Evolutionary conservation across 768 basidiomycete genomes (phyloP), one percentile per base, ranked within the genome.

Genomic region (Naganishia friedmannii): DNA sequence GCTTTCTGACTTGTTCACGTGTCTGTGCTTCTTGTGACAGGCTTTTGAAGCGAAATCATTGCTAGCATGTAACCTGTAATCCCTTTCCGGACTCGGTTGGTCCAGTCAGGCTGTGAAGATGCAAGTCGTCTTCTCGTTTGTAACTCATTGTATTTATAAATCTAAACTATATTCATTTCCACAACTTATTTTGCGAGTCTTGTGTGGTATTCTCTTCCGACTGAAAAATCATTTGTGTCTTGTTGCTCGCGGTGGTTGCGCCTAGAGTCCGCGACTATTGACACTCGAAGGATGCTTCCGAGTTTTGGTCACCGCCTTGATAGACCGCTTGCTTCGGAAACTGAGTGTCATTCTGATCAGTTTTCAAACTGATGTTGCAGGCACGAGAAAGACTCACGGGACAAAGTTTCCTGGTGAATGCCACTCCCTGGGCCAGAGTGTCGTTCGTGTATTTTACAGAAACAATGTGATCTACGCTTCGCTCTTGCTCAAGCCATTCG

Each of bases 271-370:
- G n/a, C 2, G 28, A 3, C 26, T 45, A 45, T 17, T 26, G 37
- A 23, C 60, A 63, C 7, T 42, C 26, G 39, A 63, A 63, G 7
- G 60, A 63, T 42, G 42, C 60, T 63, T 58, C 57, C 57, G 57
- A 37, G 23, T 58, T 39, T 28, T 58, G 57, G 23, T 58, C 57
- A 4, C 57, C 57, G 37, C 37, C 60, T 46, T 29, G 39, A 45
- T 45, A 63, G 1, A 63, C 60, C 10, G 60, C 7, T 45, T 63
- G 60, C 21, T 63, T 42, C 2, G 60, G 60, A 29, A 46, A 63
- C 42, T 45, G 60, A 1, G 6, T 4, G 13, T 42, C n/a, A 17
- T 23, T 45, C 48, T 51, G 4, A 46, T 42, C n/a, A 45, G n/a
- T 26, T 2, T 23, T 19, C 28, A 13, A 45, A 15, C 6, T 29